A percentile compares a stretch with the other conserved stretches of the same genome.
phyloP scores from a whole-genome alignment of 2,329 filamentous ascomycete species.

The Trichoderma sp. region DNA sequence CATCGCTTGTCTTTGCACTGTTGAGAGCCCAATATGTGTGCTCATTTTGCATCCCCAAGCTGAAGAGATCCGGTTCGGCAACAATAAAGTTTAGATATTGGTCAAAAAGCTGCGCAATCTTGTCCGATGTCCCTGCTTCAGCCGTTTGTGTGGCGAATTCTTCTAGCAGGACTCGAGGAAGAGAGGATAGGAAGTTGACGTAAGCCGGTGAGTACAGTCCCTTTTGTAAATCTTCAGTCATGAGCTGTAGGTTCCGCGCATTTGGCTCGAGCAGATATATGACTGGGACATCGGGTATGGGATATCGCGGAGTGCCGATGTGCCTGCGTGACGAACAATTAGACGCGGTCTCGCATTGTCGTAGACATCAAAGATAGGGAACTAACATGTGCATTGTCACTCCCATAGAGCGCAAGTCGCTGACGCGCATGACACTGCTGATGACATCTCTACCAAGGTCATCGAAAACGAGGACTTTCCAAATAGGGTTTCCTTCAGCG shows the following conservation, averaged over 20 bases:
- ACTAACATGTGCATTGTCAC: slow-evolving; percentile 89
- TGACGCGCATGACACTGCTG: slow-evolving; percentile 90
- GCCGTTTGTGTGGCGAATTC: slow-evolving; percentile 91
- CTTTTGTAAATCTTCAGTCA: slow-evolving; percentile 81
- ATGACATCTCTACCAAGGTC: slow-evolving; percentile 89
- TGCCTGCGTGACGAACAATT: slow-evolving; percentile 54
- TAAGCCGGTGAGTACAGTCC: slow-evolving; percentile 91
- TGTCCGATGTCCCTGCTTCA: slow-evolving; percentile 77
- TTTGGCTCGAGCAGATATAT: slow-evolving; percentile 95
- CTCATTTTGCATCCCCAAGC: slow-evolving; percentile 84
- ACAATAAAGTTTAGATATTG: slow-evolving; percentile 98
- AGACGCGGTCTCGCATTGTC: not conserved
- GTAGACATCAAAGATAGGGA: not conserved
- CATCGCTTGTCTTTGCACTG: slow-evolving; percentile 85
- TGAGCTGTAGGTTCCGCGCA: slow-evolving; percentile 71
- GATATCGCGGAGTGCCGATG: slow-evolving; percentile 75
- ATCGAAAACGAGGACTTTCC: slow-evolving; percentile 97
- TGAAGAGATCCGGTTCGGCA: slow-evolving; percentile 92
- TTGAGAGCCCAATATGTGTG: slow-evolving; percentile 96
- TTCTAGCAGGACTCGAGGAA: slow-evolving; percentile 85
- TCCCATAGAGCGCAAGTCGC: slow-evolving; percentile 89
- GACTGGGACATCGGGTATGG: slow-evolving; percentile 93
- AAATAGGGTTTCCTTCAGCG: slow-evolving; percentile 86
- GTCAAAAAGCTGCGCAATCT: slow-evolving; percentile 89
- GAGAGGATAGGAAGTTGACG: slow-evolving; percentile 93